Base-by-base conservation (phyloP, 345 rosid genomes). In the Jatropha curcas region DNA sequence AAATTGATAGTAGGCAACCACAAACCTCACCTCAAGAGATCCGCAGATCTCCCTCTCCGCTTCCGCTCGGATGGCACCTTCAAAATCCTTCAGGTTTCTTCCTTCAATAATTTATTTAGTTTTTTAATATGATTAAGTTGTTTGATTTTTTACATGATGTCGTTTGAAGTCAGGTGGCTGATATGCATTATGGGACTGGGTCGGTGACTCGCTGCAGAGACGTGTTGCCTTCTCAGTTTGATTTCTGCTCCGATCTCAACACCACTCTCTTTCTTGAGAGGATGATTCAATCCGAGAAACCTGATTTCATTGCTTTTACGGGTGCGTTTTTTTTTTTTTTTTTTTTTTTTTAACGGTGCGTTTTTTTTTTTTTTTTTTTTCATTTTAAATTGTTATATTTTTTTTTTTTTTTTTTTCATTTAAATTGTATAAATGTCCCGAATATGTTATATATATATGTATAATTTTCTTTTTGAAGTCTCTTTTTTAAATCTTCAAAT, bases 31-130 rank as follows among this genome's bases (percentile, higher is more conserved):
- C 37, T 87, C 60, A 94, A 89, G 82, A 77, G 75, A 30, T 76
- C 83, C 71, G 76, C 92, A 2, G 75, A 82, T 77, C 96, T 88
- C 59, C 97, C 97, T 68, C 88, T 90, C 52, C 86, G 91, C 8
- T 94, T 94, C 77, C 92, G 87, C 37, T 78, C 84, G 57, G 94
- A 92, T 48, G 97, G 94, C 65, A 86, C 93, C n/a, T 94, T 92
- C 90, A 94, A 92, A 72, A 94, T 92, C 90, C 93, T 92, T 51
- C 96, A 94, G 97, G 95, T 92, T 30, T 10, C n/a, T n/a, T n/a
- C n/a, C n/a, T n/a, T n/a, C n/a, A n/a, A n/a, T n/a, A n/a, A n/a
- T n/a, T 68, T 53, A 30, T 51, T 9, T 4, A 27, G 9, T 45
- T 19, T n/a, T 39, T 19, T 0, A 10, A 9, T 27, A 20, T 16